Evolutionary conservation across 1,284 basidiomycete genomes (phyloP).

Genomic region (Vanrija sp.): DNA sequence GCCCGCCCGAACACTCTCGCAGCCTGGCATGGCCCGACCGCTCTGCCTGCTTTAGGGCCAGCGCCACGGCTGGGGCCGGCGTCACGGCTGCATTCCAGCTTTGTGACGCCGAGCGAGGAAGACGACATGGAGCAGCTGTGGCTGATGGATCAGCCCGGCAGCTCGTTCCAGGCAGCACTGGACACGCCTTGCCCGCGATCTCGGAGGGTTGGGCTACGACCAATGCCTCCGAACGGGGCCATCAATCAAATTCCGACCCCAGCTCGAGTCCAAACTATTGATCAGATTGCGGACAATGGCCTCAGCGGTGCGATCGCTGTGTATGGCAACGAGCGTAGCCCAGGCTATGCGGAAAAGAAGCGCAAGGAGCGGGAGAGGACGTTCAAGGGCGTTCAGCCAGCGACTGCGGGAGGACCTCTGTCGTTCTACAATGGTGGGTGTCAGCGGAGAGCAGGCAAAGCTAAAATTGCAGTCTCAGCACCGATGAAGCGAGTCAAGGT

Average conservation of each 20-base stretch:
- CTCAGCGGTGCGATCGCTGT: slow-evolving; percentile 8
- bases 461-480: background rate
- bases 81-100: no score
- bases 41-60: background rate
- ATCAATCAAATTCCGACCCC: background rate
- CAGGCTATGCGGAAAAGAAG: slow-evolving; percentile 18
- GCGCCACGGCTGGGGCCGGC: no score
- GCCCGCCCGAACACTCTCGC: background rate
- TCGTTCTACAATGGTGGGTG: slow-evolving; percentile 25
- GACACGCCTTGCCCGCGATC: background rate
- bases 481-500: background rate
- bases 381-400: slow-evolving; percentile 30
- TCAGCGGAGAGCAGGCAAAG: background rate
- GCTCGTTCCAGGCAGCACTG: no score
- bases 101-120: background rate
- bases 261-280: slow-evolving; percentile 5
- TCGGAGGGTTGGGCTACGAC: background rate
- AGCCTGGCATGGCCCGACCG: background rate
- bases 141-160: no score
- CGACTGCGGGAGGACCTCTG: slow-evolving; percentile 20
- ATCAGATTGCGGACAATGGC: slow-evolving; percentile 12
- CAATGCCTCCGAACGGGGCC: no score
- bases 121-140: background rate
- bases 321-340: slow-evolving; percentile 5
- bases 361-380: slow-evolving; percentile 23